phyloP scores from a whole-genome alignment of 202 grass and related monocot species.

The Brachypodium distachyon region DNA sequence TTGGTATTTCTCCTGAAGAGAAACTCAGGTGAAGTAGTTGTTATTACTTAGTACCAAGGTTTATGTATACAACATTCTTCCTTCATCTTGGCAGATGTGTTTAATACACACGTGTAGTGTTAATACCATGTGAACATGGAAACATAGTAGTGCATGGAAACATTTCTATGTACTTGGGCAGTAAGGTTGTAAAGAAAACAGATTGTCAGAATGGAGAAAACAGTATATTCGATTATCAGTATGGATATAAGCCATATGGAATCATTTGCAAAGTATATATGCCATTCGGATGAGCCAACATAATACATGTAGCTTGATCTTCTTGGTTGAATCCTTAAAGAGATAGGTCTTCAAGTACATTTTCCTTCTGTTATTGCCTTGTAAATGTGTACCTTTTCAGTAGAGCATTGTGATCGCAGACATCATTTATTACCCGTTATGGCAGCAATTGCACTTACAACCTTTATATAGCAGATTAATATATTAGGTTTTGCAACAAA shows the following conservation, averaged over 20 bases:
- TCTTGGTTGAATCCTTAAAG: background rate
- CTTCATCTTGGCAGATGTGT: background rate
- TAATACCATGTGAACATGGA: background rate
- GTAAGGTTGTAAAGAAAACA: background rate
- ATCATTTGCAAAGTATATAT: background rate
- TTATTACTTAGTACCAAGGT: background rate
- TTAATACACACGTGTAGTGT: background rate
- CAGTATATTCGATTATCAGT: background rate
- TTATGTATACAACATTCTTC: background rate
- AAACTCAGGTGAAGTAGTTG: slow-evolving; percentile 69
- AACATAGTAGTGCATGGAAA: too few species aligned
- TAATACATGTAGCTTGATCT: background rate
- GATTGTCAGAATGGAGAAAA: background rate
- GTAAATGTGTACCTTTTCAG: background rate
- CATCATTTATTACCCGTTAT: background rate
- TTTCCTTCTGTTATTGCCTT: background rate
- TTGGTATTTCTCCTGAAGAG: slow-evolving; percentile 67
- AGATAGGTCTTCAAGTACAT: background rate
- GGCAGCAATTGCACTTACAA: background rate
- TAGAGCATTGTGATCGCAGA: background rate
- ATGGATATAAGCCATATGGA: background rate
- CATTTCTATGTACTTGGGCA: too few species aligned
- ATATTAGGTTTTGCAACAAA: background rate
- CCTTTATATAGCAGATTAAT: background rate
- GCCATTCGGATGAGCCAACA: background rate